Conservation (phyloP, 2,329 filamentous ascomycete species). For the Elsinoe necatrix region DNA sequence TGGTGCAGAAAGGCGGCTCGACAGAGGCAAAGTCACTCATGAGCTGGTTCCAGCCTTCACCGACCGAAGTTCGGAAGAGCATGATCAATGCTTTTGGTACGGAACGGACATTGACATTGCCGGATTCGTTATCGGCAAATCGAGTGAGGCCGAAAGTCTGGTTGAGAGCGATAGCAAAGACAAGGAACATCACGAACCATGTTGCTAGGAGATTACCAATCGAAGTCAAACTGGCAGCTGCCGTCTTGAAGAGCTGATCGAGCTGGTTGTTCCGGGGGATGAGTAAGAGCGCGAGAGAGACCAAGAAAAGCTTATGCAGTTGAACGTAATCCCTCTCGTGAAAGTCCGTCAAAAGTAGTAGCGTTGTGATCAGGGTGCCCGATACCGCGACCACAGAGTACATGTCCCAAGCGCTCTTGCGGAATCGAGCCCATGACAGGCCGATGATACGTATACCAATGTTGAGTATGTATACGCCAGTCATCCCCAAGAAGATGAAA, state of each 20-base stretch:
- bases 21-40: slow-evolving; percentile 93
- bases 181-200: slow-evolving; percentile 93
- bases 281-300: slow-evolving; percentile 77
- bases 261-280: slow-evolving; percentile 95
- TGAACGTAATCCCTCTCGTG: slow-evolving; percentile 57
- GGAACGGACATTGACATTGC: slow-evolving; percentile 84
- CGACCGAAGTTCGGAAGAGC: slow-evolving; percentile 84
- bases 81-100: slow-evolving; percentile 91
- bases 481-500: slow-evolving; percentile 71
- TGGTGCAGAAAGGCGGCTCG: slow-evolving; percentile 70
- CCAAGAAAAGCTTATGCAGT: slow-evolving; percentile 88
- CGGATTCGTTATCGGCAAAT: slow-evolving; percentile 63
- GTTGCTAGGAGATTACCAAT: slow-evolving; percentile 91
- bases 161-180: slow-evolving; percentile 92
- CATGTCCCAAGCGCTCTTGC: slow-evolving; percentile 89
- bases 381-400: slow-evolving; percentile 74
- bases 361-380: slow-evolving; percentile 73
- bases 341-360: slow-evolving; percentile 59
- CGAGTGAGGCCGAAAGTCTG: slow-evolving; percentile 93
- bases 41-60: slow-evolving; percentile 91
- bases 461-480: slow-evolving; percentile 73
- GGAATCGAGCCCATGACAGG: slow-evolving; percentile 84
- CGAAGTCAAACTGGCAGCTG: slow-evolving; percentile 80
- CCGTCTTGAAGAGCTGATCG: slow-evolving; percentile 97
- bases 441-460: slow-evolving; percentile 76